These are phyloP conservation scores for Nigrospora sphaerica DNA, from an alignment of 2,329 filamentous ascomycete species.

Conservation along the genomic window DNA sequence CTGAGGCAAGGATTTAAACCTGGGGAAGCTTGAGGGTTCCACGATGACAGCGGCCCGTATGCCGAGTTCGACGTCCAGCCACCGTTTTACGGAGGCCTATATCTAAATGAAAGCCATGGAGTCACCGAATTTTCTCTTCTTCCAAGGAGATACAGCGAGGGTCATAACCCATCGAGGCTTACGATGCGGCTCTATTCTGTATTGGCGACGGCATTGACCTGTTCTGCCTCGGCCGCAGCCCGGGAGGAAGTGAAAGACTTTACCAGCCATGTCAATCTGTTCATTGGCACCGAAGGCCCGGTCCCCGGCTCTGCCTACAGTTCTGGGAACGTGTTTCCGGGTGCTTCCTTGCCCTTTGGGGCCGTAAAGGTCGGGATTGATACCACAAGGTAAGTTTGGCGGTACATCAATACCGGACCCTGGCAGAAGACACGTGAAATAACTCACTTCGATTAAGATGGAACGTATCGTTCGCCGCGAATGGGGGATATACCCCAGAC, in stretches of 20 bases:
- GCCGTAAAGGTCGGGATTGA: constrained; percentile 37
- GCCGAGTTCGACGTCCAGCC: too few relatives aligned
- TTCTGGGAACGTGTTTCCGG: constrained; percentile 36
- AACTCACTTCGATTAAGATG: constrained; percentile 9
- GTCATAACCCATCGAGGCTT: too few relatives aligned
- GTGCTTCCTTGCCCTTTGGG: constrained; percentile 34
- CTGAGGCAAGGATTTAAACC: too few relatives aligned
- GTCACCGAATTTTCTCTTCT: too few relatives aligned
- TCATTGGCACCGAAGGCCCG: constrained; percentile 34
- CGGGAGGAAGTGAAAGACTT: neutral
- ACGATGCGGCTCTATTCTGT: too few relatives aligned
- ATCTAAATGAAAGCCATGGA: too few relatives aligned
- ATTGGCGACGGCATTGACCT: too few relatives aligned
- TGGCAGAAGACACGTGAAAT: neutral
- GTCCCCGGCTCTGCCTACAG: constrained; percentile 33
- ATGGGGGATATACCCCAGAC: constrained; percentile 29
- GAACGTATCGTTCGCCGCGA: constrained; percentile 16
- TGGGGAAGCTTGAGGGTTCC: too few relatives aligned
- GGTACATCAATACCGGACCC: too few relatives aligned
- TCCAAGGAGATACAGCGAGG: too few relatives aligned
- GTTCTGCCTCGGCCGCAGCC: neutral
- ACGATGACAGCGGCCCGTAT: too few relatives aligned
- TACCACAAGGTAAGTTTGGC: constrained; percentile 14
- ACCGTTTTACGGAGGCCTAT: too few relatives aligned
- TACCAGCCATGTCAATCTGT: constrained; percentile 1